Evolutionary conservation across 495 filamentous ascomycete species (phyloP).

Genomic region (Choiromyces venosus): DNA sequence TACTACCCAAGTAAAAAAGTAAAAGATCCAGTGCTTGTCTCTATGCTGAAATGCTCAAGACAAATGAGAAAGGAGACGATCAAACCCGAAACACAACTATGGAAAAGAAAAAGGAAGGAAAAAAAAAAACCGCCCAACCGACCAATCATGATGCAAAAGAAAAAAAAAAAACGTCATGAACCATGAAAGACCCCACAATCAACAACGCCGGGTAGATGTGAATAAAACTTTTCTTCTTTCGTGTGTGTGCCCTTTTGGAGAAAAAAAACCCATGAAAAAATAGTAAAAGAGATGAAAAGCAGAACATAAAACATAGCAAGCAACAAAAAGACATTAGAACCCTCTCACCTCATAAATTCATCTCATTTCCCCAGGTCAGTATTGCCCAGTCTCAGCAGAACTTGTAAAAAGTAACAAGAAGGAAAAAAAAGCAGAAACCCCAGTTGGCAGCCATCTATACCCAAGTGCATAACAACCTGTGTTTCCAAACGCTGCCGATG

Average conservation of each 20-base stretch:
- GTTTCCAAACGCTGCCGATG: constrained; percentile 38
- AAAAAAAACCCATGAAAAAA: constrained; percentile 44
- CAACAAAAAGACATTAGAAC: neutral
- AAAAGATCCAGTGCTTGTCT: neutral
- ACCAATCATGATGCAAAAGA: constrained; percentile 10
- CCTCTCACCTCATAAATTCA: constrained; percentile 27
- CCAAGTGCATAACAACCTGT: constrained; percentile 39
- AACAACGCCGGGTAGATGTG: constrained; percentile 39
- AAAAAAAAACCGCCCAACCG: constrained; percentile 18
- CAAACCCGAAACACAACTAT: constrained; percentile 2
- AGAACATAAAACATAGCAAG: constrained; percentile 39
- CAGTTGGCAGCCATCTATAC: constrained; percentile 40
- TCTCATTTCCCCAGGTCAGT: constrained; percentile 44
- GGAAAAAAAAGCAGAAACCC: constrained; percentile 39
- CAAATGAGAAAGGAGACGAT: neutral
- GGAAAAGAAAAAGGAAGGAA: constrained; percentile 6
- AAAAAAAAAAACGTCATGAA: constrained; percentile 30
- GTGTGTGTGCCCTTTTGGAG: constrained; percentile 19
- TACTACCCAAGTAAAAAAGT: neutral
- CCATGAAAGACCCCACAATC: constrained; percentile 34
- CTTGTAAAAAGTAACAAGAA: constrained; percentile 46
- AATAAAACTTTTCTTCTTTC: constrained; percentile 31
- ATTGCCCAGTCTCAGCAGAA: constrained; percentile 48
- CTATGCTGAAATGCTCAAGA: constrained; percentile 2
- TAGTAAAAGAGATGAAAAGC: constrained; percentile 41